These are phyloP conservation scores for Wickerhamomyces rabaulensis DNA, from an alignment of 805 yeast genomes.

Conservation along the genomic window DNA sequence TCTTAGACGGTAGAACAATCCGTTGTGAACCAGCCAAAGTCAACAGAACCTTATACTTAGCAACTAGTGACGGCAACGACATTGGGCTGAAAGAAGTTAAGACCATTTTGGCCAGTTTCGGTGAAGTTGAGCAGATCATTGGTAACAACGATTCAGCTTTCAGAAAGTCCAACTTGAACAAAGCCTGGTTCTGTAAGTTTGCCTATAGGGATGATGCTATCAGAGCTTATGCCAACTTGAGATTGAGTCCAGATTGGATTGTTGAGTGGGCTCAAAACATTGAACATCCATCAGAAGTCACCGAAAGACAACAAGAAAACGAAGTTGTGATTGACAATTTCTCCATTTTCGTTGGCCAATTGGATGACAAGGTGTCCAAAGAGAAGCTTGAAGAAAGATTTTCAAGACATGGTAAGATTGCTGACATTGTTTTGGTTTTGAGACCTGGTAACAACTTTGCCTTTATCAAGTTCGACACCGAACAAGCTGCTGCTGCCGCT, in stretches of 20 bases:
- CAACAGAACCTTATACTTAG: conserved; percentile 73
- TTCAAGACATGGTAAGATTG: conserved; percentile 59
- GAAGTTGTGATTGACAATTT: conserved; percentile 55
- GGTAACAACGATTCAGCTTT: conserved; percentile 31
- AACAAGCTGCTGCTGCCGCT: conserved; percentile 78
- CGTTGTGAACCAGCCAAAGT: conserved; percentile 91
- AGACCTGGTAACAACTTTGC: conserved; percentile 58
- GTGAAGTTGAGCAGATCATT: conserved; percentile 69
- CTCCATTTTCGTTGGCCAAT: conserved; percentile 78
- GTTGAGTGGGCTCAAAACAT: conserved; percentile 88
- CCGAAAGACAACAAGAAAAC: conserved; percentile 24
- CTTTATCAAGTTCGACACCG: conserved; percentile 59
- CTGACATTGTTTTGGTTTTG: conserved; percentile 48
- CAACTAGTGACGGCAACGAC: conserved; percentile 28
- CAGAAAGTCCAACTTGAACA: conserved; percentile 25
- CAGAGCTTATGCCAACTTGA: conserved; percentile 69
- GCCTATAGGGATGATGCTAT: conserved; percentile 85
- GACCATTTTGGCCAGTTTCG: conserved; percentile 45
- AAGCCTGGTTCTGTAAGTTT: conserved; percentile 71
- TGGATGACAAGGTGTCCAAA: conserved; percentile 49
- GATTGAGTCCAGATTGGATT: conserved; percentile 46
- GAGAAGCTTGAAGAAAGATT: conserved; percentile 56
- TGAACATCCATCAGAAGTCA: conserved; percentile 39
- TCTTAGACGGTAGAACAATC: conserved; percentile 67
- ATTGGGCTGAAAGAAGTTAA: conserved; percentile 31